phyloP scores from a whole-genome alignment of 352 stramenopile species.

The Phytophthora megakarya region DNA sequence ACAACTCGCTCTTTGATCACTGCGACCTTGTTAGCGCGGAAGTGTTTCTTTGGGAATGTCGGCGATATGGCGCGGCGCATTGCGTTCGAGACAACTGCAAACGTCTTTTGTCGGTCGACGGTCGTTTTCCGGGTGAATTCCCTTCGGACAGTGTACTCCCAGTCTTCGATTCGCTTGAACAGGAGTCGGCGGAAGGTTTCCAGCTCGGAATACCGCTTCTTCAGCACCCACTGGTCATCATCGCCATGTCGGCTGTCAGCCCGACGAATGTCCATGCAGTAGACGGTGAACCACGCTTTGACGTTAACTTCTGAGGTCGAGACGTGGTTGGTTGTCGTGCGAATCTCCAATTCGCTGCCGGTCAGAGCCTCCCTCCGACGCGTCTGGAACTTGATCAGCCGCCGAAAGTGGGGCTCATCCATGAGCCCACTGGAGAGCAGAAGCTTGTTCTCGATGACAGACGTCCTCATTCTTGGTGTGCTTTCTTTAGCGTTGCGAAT shows the following conservation, averaged over 20 bases:
- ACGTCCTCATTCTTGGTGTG: background rate
- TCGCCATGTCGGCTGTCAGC: slow-evolving; percentile 2
- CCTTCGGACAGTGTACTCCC: slow-evolving; percentile 38
- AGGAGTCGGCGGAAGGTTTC: slow-evolving; percentile 43
- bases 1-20: slow-evolving; percentile 44
- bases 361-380: slow-evolving; percentile 45
- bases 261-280: slow-evolving; percentile 54
- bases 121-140: slow-evolving; percentile 34
- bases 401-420: slow-evolving; percentile 45
- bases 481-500: slow-evolving; percentile 9
- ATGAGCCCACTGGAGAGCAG: slow-evolving; percentile 38
- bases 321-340: slow-evolving; percentile 31
- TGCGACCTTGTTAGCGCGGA: slow-evolving; percentile 44
- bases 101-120: slow-evolving; percentile 31
- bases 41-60: slow-evolving; percentile 56
- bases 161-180: slow-evolving; percentile 47
- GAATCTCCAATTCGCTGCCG: slow-evolving; percentile 56
- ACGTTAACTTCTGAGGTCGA: slow-evolving; percentile 23
- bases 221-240: slow-evolving; percentile 48
- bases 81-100: slow-evolving; percentile 52
- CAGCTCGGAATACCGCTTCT: slow-evolving; percentile 69
- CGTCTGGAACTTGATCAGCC: slow-evolving; percentile 68
- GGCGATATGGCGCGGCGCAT: slow-evolving; percentile 49
- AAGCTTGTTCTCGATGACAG: slow-evolving; percentile 31
- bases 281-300: slow-evolving; percentile 48